A percentile compares a stretch with the other conserved stretches of the same genome.
Evolutionary conservation across 169 alveolate species (phyloP).

Genomic region (Eimeria praecox): DNA sequence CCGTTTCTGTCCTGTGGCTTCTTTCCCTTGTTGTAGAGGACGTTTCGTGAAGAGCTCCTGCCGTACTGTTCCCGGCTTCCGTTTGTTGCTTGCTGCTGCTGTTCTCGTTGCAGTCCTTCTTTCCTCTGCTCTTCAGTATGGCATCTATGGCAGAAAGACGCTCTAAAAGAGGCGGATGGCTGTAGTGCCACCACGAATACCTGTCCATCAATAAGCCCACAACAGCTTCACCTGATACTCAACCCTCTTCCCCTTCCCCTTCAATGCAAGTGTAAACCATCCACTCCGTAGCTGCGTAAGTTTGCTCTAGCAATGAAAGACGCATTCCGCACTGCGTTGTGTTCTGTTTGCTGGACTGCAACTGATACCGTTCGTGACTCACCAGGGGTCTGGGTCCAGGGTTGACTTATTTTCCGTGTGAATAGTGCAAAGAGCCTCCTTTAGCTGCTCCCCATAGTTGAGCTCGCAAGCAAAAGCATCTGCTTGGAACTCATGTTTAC

Average conservation of each 20-base stretch:
- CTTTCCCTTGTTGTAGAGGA: neutral
- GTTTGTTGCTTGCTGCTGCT: neutral
- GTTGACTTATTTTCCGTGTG: constrained; percentile 87
- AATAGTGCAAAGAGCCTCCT: constrained; percentile 87
- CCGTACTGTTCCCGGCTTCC: neutral
- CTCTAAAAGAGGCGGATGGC: constrained; percentile 93
- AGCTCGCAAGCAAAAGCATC: constrained; percentile 90
- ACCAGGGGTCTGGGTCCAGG: constrained; percentile 87
- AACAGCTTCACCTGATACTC: neutral
- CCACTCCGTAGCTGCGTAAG: neutral
- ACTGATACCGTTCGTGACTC: neutral
- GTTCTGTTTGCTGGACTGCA: neutral
- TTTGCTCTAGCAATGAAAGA: neutral
- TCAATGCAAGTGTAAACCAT: neutral
- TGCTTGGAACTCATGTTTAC: constrained; percentile 91
- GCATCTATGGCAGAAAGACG: constrained; percentile 88
- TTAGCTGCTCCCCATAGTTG: constrained; percentile 87
- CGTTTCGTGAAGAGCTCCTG: neutral
- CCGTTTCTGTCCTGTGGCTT: neutral
- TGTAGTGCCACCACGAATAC: constrained; percentile 92
- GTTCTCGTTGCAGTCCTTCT: constrained; percentile 39
- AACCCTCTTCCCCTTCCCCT: neutral
- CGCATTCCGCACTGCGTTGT: neutral
- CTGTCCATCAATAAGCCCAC: constrained; percentile 78
- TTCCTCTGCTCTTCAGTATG: constrained; percentile 54